Conservation (phyloP, 2,329 filamentous ascomycete species). For the Zymoseptoria crescenta region DNA sequence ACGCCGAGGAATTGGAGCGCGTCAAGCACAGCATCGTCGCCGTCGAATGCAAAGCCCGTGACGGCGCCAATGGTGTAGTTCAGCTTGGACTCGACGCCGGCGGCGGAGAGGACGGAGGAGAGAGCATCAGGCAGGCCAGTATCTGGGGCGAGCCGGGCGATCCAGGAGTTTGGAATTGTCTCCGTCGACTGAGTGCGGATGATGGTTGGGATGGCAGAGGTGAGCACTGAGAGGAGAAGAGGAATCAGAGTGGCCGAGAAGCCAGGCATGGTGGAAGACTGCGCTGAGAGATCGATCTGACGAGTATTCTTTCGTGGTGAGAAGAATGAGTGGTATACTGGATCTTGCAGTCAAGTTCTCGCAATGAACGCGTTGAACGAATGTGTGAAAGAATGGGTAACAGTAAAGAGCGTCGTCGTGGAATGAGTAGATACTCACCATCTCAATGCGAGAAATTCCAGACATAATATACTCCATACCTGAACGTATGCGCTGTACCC, state of each 20-base stretch:
- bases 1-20: slow-evolving; percentile 20
- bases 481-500: neutral
- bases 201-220: slow-evolving; percentile 8
- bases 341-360: neutral
- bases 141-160: slow-evolving; percentile 12
- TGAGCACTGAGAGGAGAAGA: neutral
- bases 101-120: slow-evolving; percentile 7
- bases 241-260: neutral
- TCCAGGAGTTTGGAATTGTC: slow-evolving; percentile 15
- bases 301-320: neutral
- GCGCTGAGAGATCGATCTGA: neutral
- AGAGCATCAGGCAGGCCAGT: slow-evolving; percentile 7
- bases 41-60: slow-evolving; percentile 33
- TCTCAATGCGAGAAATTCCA: neutral
- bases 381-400: neutral
- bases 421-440: neutral
- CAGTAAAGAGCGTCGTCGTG: neutral
- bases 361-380: neutral
- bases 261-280: neutral
- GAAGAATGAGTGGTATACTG: neutral
- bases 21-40: slow-evolving; percentile 28
- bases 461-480: neutral
- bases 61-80: slow-evolving; percentile 32
- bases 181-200: slow-evolving; percentile 10
- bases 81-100: slow-evolving; percentile 19